These are phyloP conservation scores for Monilinia laxa DNA, from an alignment of 2,329 filamentous ascomycete species.

Conservation along the genomic window DNA sequence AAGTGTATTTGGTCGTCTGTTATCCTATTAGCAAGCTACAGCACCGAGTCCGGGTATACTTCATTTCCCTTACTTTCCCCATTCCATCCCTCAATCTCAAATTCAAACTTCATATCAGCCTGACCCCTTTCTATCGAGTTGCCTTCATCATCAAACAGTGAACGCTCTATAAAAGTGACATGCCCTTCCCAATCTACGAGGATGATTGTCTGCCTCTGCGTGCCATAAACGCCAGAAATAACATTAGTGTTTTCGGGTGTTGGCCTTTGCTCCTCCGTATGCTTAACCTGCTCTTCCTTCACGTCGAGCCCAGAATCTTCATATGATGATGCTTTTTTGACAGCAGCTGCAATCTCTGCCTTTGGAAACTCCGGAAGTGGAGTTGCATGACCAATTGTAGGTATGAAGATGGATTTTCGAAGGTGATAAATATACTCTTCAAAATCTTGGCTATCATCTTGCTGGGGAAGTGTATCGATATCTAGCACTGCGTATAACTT, in stretches of 20 bases:
- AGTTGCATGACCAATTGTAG: slow-evolving; percentile 50
- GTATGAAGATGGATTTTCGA: slow-evolving; percentile 62
- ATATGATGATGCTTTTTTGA: slow-evolving; percentile 3
- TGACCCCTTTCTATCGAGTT: slow-evolving; percentile 53
- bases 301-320: slow-evolving; percentile 42
- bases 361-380: slow-evolving; percentile 44
- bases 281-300: slow-evolving; percentile 28
- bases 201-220: slow-evolving; percentile 62
- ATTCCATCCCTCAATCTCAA: slow-evolving; percentile 52
- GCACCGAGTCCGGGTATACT: slow-evolving; percentile 28
- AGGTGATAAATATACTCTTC: slow-evolving; percentile 55
- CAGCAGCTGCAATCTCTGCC: slow-evolving; percentile 41
- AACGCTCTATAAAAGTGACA: slow-evolving; percentile 58
- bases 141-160: slow-evolving; percentile 59
- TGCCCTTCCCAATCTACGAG: slow-evolving; percentile 63
- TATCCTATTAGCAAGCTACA: slow-evolving; percentile 31
- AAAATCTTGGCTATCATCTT: slow-evolving; percentile 44
- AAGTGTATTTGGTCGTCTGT: slow-evolving; percentile 1
- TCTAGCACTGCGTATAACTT: slow-evolving; percentile 56
- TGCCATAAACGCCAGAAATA: slow-evolving; percentile 62
- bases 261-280: slow-evolving; percentile 39
- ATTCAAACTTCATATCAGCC: slow-evolving; percentile 56
- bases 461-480: slow-evolving; percentile 52
- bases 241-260: slow-evolving; percentile 46
- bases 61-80: slow-evolving; percentile 35